Evolutionary conservation across 306 rosid genomes (phyloP), one percentile per base, ranked within the genome.

Genomic region (Aeschynomene evenia): DNA sequence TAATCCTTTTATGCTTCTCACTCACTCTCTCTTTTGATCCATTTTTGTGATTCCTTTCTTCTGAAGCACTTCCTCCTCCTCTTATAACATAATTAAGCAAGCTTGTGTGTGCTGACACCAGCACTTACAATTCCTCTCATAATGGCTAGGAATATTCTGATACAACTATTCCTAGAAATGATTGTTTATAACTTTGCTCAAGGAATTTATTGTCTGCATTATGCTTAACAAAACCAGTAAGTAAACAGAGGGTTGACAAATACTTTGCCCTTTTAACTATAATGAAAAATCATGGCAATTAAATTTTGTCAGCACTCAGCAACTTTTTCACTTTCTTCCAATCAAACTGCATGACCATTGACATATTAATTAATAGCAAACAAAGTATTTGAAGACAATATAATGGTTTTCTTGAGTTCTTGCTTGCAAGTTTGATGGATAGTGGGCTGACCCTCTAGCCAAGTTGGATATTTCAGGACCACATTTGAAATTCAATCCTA

Each of bases 121-220:
- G 59, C 79, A 49, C 42, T 40, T 51, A 19, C 20, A 40, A 22
- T 39, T 59, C 16, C 19, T n/a, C 22, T 72, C 63, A 46, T 64
- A 57, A 61, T 67, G 65, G 59, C 53, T 11, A 4, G 10, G 53
- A 76, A 61, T 61, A 76, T 76, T 73, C 26, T 39, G 72, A 20
- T 69, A 43, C 60, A 77, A 77, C 67, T 51, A 45, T 60, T 10
- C 63, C 73, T 46, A 13, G 66, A 79, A 73, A 79, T 73, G 40
- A 67, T 79, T 79, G 76, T 79, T 79, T 66, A 68, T 73, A 73
- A 67, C 65, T 40, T 49, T 67, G 8, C 61, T 72, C 79, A 66
- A 53, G 72, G 69, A 78, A 62, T n/a, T n/a, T n/a, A n/a, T 65
- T 78, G 82, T 72, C 66, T 59, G 66, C 71, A 59, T 59, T 55